A percentile compares a stretch with the other conserved stretches of the same genome.
phyloP scores from a whole-genome alignment of 768 basidiomycete genomes.

The Serendipita sp. region DNA sequence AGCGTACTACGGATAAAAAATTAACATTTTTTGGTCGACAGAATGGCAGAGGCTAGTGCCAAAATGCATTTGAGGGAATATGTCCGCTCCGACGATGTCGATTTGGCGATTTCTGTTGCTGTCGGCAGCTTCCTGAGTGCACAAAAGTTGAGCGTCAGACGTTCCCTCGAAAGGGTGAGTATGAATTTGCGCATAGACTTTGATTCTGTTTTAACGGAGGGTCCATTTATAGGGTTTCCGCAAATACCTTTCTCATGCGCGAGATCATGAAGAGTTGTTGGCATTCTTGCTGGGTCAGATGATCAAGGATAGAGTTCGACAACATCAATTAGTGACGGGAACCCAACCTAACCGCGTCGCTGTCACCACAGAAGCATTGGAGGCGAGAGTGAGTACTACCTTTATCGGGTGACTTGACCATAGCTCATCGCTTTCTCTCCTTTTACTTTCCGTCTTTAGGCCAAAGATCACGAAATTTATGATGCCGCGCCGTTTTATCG shows the following conservation, averaged over 20 bases:
- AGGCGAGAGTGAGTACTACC: slow-evolving; percentile 52
- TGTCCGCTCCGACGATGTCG: slow-evolving; percentile 90
- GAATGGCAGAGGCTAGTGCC: slow-evolving; percentile 92
- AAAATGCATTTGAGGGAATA: slow-evolving; percentile 97
- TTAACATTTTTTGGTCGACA: not conserved
- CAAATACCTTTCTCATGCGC: slow-evolving; percentile 90
- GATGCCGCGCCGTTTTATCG: slow-evolving; percentile 74
- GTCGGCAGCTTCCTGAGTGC: slow-evolving; percentile 90
- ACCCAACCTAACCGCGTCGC: slow-evolving; percentile 63
- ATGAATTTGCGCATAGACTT: not conserved
- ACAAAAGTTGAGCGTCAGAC: slow-evolving; percentile 98
- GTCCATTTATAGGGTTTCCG: slow-evolving; percentile 58
- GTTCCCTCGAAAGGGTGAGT: slow-evolving; percentile 83
- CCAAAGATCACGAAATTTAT: slow-evolving; percentile 93
- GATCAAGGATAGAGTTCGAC: slow-evolving; percentile 81
- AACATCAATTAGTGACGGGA: slow-evolving; percentile 60
- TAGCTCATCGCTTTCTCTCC: slow-evolving; percentile 11
- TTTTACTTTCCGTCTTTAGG: slow-evolving; percentile 29
- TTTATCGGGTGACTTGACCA: not conserved
- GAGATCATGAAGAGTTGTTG: slow-evolving; percentile 90
- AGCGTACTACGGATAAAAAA: not conserved
- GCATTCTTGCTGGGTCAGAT: slow-evolving; percentile 88
- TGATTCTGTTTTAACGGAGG: not conserved
- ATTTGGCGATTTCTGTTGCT: slow-evolving; percentile 90
- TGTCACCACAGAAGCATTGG: slow-evolving; percentile 67